Evolutionary conservation across 1,284 basidiomycete species (phyloP), one percentile per base, ranked within the genome.

Genomic region (Cutaneotrichosporon dermatis): DNA sequence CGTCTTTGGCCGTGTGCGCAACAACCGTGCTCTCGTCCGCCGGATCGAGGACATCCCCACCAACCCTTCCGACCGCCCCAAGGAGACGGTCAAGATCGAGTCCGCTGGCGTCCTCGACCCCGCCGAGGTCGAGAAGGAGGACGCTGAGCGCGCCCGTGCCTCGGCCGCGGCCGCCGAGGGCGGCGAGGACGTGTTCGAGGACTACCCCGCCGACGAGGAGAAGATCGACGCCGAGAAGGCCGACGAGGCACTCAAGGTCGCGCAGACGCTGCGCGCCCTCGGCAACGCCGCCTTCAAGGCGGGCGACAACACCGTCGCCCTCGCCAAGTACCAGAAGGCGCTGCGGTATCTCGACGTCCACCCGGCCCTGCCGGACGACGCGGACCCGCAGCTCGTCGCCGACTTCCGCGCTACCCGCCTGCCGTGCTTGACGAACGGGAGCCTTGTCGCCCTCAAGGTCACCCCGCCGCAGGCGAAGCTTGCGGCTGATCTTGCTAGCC

Each of bases 331-430:
- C 75, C 85, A 88, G 74, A 94, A 98, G 81, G 88, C 91, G 1
- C 79, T 96, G 57, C 86, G 93, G 55, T 98, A 98, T 79, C 83
- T 97, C 33, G 90, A 96, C 73, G 81, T 87, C 25, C 88, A 96
- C 76, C 85, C 85, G 16, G 82, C 85, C 36, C 74, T 92, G 35
- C 87, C 89, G 2, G 86, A 88, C 36, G 84, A 83, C 55, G 79
- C 84, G 1, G 77, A 84, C 4, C 77, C 80, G 13, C 83, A 84
- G 63, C 76, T 86, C 13, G 81, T 83, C 60, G 82, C 84, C 58
- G 81, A 82, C 0, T 90, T 82, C 73, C 68, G 75, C 50, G 55
- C 66, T 16, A 64, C 69, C 71, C 74, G 92, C 55, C 80, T 88
- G 51, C 88, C 94, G 33, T 80, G 94, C 9, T 82, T 94, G 39